phyloP scores from a whole-genome alignment of 257 asterid genomes.

The Sherardia arvensis region DNA sequence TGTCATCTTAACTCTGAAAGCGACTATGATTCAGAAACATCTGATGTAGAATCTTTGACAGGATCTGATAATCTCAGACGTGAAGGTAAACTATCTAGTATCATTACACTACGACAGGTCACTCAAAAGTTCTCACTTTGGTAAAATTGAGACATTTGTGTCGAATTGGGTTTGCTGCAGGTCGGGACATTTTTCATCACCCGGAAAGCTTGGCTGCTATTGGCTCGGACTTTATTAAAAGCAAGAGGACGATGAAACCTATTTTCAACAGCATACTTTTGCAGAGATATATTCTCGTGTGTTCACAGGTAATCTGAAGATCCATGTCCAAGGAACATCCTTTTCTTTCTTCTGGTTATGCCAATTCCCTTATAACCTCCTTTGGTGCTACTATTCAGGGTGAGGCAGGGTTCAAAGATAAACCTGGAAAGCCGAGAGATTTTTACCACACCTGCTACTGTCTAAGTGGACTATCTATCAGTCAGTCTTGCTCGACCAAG shows the following conservation, averaged over 20 bases:
- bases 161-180: constrained; percentile 23
- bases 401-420: constrained; percentile 89
- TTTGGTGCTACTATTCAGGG: constrained; percentile 35
- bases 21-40: constrained; percentile 33
- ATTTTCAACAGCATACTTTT: constrained; percentile 57
- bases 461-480: constrained; percentile 76
- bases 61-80: constrained; percentile 17
- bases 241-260: constrained; percentile 40
- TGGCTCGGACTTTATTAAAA: constrained; percentile 47
- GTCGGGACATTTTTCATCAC: constrained; percentile 25
- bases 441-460: constrained; percentile 92
- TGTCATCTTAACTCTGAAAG: constrained; percentile 25
- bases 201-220: constrained; percentile 20
- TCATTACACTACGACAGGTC: background rate
- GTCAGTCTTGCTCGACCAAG: constrained; percentile 46
- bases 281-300: constrained; percentile 87
- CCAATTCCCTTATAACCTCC: background rate
- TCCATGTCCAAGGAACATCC: background rate
- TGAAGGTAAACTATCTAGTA: constrained; percentile 36
- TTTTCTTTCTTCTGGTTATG: background rate
- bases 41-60: constrained; percentile 35
- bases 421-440: constrained; percentile 85
- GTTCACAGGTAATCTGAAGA: constrained; percentile 55
- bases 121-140: background rate
- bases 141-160: no score